Evolutionary conservation across 2,329 filamentous ascomycete genomes (phyloP), one percentile per base, ranked within the genome.

Genomic region (Pseudocercospora pini-densiflorae): DNA sequence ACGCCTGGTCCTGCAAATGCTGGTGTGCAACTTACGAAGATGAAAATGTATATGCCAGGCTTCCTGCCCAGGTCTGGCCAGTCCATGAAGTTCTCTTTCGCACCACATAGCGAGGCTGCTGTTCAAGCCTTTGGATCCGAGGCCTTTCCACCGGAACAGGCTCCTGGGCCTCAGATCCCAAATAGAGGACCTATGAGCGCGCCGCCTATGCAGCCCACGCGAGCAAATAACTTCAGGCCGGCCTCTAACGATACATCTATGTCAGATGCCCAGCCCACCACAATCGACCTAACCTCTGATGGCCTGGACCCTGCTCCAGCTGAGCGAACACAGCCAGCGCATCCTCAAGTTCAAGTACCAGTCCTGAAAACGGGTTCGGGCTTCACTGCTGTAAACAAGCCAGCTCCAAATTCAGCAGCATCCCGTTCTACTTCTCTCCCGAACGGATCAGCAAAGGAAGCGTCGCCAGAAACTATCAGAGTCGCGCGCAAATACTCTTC

Each of bases 61-160:
- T 69, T 63, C 49, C 63, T 74, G 5, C 68, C 73, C 21, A 71
- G 70, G 21, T 72, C 73, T 24, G 74, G 74, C 12, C 67, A 73
- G 59, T 61, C 63, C 29, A 75, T 76, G 72, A 75, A 72, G 53
- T 75, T 75, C 64, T 74, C 72, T 9, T 76, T 76, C 66, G 65
- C 72, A 21, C 71, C 72, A 19, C 21, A 66, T 7, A 71, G 64
- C 59, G 64, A 58, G n/a, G 63, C 68, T 9, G 72, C 71, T n/a
- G 12, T 70, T 12, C 57, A 68, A 47, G 67, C 66, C 6, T 75
- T 71, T 33, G 74, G 73, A 4, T 40, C 68, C 1, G 62, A 67
- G 9, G 68, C 71, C 5, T 74, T 74, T 54, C 72, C 74, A 3
- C 23, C 55, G 6, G 29, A 65, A 45, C 62, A 66, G 16, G 27